Percentiles rank a stretch among this genome's conserved stretches.
Conservation (phyloP, 768 basidiomycete species). For the Auricularia auricula-judae region DNA sequence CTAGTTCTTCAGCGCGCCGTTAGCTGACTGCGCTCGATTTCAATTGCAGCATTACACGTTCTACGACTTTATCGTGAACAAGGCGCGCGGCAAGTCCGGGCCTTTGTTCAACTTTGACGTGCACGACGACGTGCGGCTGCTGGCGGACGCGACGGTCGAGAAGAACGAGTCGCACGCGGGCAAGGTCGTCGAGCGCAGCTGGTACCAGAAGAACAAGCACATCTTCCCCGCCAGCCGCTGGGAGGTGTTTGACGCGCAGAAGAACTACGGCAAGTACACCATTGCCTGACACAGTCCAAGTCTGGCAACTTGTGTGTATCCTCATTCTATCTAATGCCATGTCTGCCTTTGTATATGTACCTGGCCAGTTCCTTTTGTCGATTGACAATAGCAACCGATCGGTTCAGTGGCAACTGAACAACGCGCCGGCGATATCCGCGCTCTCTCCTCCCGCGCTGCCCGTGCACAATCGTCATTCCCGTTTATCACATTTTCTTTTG, state of each 20-base stretch:
- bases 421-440: not conserved
- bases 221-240: conserved; percentile 95
- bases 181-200: conserved; percentile 93
- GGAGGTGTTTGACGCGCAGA: conserved; percentile 96
- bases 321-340: not conserved
- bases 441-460: not conserved
- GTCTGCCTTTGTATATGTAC: not conserved
- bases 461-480: not conserved
- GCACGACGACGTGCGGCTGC: conserved; percentile 91
- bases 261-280: conserved; percentile 86
- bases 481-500: not conserved
- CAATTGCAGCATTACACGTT: conserved; percentile 84
- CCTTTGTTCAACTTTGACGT: conserved; percentile 98
- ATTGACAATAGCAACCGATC: not conserved
- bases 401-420: not conserved
- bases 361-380: not conserved
- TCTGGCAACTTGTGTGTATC: too few species aligned
- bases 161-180: conserved; percentile 99
- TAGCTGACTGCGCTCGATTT: not conserved
- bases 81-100: conserved; percentile 95
- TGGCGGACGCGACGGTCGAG: conserved; percentile 90
- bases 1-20: not conserved
- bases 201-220: conserved; percentile 93
- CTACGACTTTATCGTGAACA: conserved; percentile 97
- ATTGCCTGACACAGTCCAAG: conserved; percentile 28